A percentile compares a stretch with the other conserved stretches of the same genome.
These are phyloP conservation scores for Leptodontidium sp. DNA, from an alignment of 2,329 filamentous ascomycete genomes.

Conservation along the genomic window DNA sequence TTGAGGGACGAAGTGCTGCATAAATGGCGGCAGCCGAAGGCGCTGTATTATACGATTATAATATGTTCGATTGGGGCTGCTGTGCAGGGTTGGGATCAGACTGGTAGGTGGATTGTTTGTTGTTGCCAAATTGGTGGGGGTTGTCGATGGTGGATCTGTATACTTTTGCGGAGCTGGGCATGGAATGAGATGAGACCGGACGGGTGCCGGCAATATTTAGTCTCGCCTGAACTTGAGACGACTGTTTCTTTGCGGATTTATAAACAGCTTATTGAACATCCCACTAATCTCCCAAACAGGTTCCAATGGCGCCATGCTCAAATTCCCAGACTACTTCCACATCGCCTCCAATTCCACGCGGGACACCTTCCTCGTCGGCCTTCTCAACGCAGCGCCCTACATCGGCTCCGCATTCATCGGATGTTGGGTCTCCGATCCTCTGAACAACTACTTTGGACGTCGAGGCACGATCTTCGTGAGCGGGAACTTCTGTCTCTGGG, in stretches of 20 bases:
- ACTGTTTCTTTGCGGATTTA: no score
- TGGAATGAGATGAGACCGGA: no score
- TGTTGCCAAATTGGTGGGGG: background rate
- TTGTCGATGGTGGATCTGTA: background rate
- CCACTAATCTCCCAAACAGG: slow-evolving; percentile 40
- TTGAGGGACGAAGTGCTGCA: slow-evolving; percentile 72
- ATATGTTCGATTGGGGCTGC: slow-evolving; percentile 75
- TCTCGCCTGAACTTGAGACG: background rate
- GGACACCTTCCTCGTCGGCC: slow-evolving; percentile 64
- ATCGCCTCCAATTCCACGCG: slow-evolving; percentile 50
- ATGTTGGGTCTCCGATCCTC: slow-evolving; percentile 68
- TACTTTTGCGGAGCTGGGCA: no score
- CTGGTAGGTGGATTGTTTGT: slow-evolving; percentile 5
- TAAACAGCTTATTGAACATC: background rate
- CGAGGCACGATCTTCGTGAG: slow-evolving; percentile 71
- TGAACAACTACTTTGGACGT: slow-evolving; percentile 66
- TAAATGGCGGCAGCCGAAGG: slow-evolving; percentile 71
- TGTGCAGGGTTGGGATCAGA: slow-evolving; percentile 62
- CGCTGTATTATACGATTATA: slow-evolving; percentile 72
- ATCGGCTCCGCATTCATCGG: slow-evolving; percentile 60
- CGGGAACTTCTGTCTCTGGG: slow-evolving; percentile 67
- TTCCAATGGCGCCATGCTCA: slow-evolving; percentile 58
- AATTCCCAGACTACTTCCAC: slow-evolving; percentile 56
- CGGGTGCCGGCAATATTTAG: background rate
- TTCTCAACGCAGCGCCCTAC: slow-evolving; percentile 60